Evolutionary conservation across 768 basidiomycete species (phyloP), one percentile per base, ranked within the genome.

Genomic region (Hericium coralloides): DNA sequence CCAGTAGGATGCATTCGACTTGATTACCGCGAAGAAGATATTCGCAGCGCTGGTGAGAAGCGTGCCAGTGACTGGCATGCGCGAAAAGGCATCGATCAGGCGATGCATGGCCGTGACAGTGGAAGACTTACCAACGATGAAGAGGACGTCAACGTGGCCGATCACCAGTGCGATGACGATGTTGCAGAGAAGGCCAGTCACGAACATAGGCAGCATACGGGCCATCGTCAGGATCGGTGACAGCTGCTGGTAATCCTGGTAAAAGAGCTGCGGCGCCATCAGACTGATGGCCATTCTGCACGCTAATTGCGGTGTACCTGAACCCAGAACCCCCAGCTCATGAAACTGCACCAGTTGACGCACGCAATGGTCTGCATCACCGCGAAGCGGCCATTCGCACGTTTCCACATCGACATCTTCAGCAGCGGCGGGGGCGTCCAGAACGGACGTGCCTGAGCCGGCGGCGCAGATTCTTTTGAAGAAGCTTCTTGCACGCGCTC

Each of bases 191-290:
- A 82, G 55, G 4, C 90, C 90, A 15, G 77, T 78, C 15, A 90
- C 65, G 37, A 81, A 79, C 85, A 88, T 89, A 0, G 89, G 89
- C 2, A 90, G 56, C 51, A 91, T 69, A 2, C 87, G 79, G 22
- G 86, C 59, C 67, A 88, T 86, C 0, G 85, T 80, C 14, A 73
- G 70, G 12, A 92, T 69, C 0, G 88, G 83, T 0, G 69, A 74
- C 7, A 83, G 74, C 0, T 70, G 63, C 14, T 74, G 62, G 65
- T 83, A 92, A 49, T 80, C 75, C 63, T 92, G 87, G 65, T 89
- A 92, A 64, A 82, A 90, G 4, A 90, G 65, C 82, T 89, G 20
- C 2, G 20, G 43, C 3, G 7, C 8, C 31, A 9, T 31, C 31
- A 31, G 31, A 31, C 31, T 8, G 8, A 31, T 8, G 31, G 7